Evolutionary conservation across 2,329 filamentous ascomycete genomes (phyloP), one percentile per base, ranked within the genome.

Genomic region (Penicillium thymicola): DNA sequence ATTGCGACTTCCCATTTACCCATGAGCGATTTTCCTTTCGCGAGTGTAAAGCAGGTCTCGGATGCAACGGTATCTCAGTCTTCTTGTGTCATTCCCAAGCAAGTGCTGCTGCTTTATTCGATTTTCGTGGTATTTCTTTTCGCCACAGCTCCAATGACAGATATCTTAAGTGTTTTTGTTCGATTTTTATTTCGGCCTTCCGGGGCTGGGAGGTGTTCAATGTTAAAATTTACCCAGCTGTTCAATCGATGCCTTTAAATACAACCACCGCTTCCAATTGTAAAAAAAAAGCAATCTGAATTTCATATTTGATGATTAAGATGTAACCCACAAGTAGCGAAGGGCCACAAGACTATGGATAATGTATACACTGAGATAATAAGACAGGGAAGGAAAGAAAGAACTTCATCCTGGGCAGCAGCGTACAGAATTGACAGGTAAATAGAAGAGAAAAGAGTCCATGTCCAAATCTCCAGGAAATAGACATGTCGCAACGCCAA

Each of bases 341-440:
- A 43, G 46, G 49, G 21, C 36, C 37, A 40, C 49, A 36, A 46
- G 44, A 53, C 51, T 46, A 56, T 56, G 49, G 32, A 43, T 21
- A 47, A 43, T 48, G 47, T 42, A 60, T 37, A 45, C 36, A 56
- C 28, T 23, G 16, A 25, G 30, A 34, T 55, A 54, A 18, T 34
- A 56, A 55, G 30, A 51, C 30, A 47, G 27, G 36, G 45, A 4
- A 28, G 11, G 10, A 54, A 54, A 23, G 41, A 55, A 37, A n/a
- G 32, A 21, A 41, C 40, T 36, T 51, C 13, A 25, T 43, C 11
- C 34, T 40, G 18, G 5, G n/a, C 18, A 27, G 8, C 44, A 36
- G 38, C 27, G 38, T 30, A 45, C 25, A 41, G 45, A n/a, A 51
- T 40, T 23, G 25, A 34, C 13, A 51, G 23, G 46, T 4, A 23